Evolutionary conservation across 2,329 filamentous ascomycete species (phyloP), one percentile per base, ranked within the genome.

Genomic region (Fusarium chaquense): DNA sequence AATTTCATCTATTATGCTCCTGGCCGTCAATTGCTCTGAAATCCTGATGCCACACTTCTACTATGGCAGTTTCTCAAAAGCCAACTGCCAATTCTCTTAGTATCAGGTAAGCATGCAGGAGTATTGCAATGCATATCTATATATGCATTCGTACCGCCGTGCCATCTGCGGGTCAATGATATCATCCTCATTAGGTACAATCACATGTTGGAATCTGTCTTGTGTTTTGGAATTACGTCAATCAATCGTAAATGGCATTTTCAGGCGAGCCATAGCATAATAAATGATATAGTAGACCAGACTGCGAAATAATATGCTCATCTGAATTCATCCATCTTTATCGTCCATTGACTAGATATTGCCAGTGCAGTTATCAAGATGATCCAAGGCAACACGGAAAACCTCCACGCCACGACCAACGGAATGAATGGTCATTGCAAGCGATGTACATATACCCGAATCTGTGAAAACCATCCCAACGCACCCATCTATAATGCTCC

Each of bases 151-250:
- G 13, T 28, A 13, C 32, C 26, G 9, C 9, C 20, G 11, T 38
- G 24, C 38, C 15, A 45, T 51, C 38, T 30, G 51, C 45, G 40
- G 12, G 50, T 52, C 50, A 61, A 56, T 52, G 45, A 65, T 44
- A 65, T 44, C 28, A 18, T 16, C 8, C 20, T 36, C 0, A 15
- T 13, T 10, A 38, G 53, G 13, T 15, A 46, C 6, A 26, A 56
- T 66, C 62, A 61, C 63, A 66, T 66, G 50, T 18, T 43, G 40
- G 24, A 2, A 26, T 36, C 4, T 18, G 20, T 41, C n/a, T 50
- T 18, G 18, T 45, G 30, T 60, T 35, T 65, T 32, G 28, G 18
- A 47, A 56, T 66, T 66, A 61, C 61, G 63, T 65, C 61, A 65
- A 65, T 55, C 18, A 44, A n/a, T 61, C 63, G 63, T 60, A 65